phyloP scores from a whole-genome alignment of 2,329 filamentous ascomycete genomes.

The Aspergillus jensenii region DNA sequence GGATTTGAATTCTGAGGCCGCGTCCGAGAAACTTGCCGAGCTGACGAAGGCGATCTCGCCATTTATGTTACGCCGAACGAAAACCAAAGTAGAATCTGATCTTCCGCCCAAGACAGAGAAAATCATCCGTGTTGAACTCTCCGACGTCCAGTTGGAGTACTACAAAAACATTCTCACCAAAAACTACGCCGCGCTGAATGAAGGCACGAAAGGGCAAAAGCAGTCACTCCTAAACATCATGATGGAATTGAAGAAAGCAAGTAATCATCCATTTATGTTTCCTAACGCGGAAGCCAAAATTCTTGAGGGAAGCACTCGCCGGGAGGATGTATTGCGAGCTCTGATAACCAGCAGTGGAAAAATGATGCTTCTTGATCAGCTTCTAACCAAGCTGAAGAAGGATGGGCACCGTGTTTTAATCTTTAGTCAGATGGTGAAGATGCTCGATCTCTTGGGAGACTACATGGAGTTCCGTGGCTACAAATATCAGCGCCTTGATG shows the following conservation, averaged over 20 bases:
- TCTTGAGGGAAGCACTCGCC: slow-evolving; percentile 72
- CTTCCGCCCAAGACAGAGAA: slow-evolving; percentile 97
- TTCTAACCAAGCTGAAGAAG: slow-evolving; percentile 88
- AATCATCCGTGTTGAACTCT: slow-evolving; percentile 95
- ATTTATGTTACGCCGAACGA: slow-evolving; percentile 92
- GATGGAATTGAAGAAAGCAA: slow-evolving; percentile 99
- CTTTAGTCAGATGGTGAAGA: slow-evolving; percentile 99
- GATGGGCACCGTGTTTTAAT: slow-evolving; percentile 96
- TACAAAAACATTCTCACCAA: slow-evolving; percentile 98
- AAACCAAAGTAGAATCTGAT: slow-evolving; percentile 96
- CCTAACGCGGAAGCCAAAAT: slow-evolving; percentile 89
- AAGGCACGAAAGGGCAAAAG: slow-evolving; percentile 86
- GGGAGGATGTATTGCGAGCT: slow-evolving; percentile 87
- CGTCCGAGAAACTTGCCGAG: slow-evolving; percentile 81
- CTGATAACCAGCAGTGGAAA: slow-evolving; percentile 97
- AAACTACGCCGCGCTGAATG: slow-evolving; percentile 91
- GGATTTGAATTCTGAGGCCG: slow-evolving; percentile 76
- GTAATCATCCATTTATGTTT: slow-evolving; percentile 98
- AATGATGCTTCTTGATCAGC: slow-evolving; percentile 97
- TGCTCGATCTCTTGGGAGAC: slow-evolving; percentile 93
- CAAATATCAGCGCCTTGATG: slow-evolving; percentile 90
- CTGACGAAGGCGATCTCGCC: slow-evolving; percentile 86
- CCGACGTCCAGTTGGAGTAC: slow-evolving; percentile 94
- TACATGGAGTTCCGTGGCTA: slow-evolving; percentile 93
- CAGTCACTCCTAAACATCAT: slow-evolving; percentile 96